Evolutionary conservation across 345 rosid genomes (phyloP), one percentile per base, ranked within the genome.

Genomic region (Murraya paniculata): DNA sequence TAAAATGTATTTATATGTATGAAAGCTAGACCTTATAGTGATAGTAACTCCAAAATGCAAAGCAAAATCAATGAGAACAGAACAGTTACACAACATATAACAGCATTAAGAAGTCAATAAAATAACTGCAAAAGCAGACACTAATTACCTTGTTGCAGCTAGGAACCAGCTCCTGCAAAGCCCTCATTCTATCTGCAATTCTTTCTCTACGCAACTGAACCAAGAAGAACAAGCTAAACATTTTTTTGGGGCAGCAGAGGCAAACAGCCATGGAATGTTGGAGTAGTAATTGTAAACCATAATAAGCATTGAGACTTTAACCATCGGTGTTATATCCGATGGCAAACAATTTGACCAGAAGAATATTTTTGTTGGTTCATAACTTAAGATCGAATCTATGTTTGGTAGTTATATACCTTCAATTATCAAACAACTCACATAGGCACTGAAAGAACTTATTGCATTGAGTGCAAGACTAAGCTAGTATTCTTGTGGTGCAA

Each of bases 101-200:
- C 50, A 13, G 18, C 50, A 45, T 45, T 13, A 41, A 72, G 30
- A 9, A 22, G 33, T 25, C 25, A 14, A 53, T 60, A 68, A 64
- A 22, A 4, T 25, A 78, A 71, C 45, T 30, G 75, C 66, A 58
- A 0, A 16, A 66, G 33, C 19, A 62, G 33, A 73, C 2, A 53
- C 71, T 27, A 74, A 89, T 45, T 45, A 45, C 97, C 97, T 89
- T 92, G 85, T 89, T 92, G 85, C 88, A 81, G 77, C 89, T 90
- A 38, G 94, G 97, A 81, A 92, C 97, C 83, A 92, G 68, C 81
- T 92, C 93, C 84, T 92, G 94, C 82, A 92, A 74, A 18, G 93
- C 94, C 82, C 84, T 92, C 89, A 92, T 87, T 78, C 97, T 85
- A 77, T 90, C 97, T 0, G 92, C 87, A 45, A 92, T 92, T 75